Evolutionary conservation across 495 filamentous ascomycete genomes (phyloP), one percentile per base, ranked within the genome.

Genomic region (Penicillium silybi): DNA sequence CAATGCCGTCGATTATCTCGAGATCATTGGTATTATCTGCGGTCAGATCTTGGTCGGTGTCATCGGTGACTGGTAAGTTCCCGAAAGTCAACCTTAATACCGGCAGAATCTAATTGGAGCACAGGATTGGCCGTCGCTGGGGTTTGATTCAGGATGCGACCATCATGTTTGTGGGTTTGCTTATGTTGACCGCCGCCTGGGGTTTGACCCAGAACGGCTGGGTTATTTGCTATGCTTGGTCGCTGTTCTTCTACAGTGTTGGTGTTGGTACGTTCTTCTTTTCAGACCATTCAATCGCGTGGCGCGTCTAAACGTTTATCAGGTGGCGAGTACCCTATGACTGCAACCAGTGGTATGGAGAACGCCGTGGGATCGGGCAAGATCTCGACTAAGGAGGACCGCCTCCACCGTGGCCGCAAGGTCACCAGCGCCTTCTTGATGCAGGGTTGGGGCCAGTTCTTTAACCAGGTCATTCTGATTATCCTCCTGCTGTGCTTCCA

Each of bases 401-500:
- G 91, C 69, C 80, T 95, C 40, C 91, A 96, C 77, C 89, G 91
- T 67, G 91, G 91, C 41, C 86, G 91, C 64, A 92, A 92, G 69
- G 90, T 95, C 62, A 93, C 89, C 44, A 86, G 83, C 67, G 90
- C 91, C 27, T 96, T 96, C 75, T 72, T 96, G 73, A 96, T 96
- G 91, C 91, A 96, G 66, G 91, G 90, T 41, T 96, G 90, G 91
- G 91, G 91, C 61, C 90, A 96, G 66, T 86, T 95, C 63, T 76
- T 87, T 72, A 96, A 96, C 80, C 90, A 95, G 68, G 83, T 82
- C 50, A 66, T 93, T 41, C 78, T 96, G 40, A 95, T 95, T 59
- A 61, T 96, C 39, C 73, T 89, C 25, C 77, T 96, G 35, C 73
- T 95, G 27, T 83, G 87, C 63, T 88, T 93, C 79, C 86, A 92